A percentile compares a stretch with the other conserved stretches of the same genome.
Conservation (phyloP, 2,329 filamentous ascomycete genomes). For the Coniochaeta sp. region DNA sequence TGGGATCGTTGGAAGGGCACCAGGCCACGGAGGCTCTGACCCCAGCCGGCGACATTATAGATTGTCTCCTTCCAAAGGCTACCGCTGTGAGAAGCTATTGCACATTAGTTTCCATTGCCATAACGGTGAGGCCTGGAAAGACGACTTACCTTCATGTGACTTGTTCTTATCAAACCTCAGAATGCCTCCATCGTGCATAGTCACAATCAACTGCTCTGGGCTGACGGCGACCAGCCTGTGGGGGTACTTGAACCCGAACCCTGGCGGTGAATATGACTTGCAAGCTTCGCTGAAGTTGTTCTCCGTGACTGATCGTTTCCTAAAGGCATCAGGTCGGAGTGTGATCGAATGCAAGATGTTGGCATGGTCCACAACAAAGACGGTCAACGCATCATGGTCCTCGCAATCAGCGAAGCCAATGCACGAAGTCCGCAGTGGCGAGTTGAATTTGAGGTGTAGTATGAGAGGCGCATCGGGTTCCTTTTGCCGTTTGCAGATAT, state of each 20-base stretch:
- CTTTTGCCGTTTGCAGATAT: slow-evolving; percentile 64
- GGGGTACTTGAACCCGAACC: slow-evolving; percentile 69
- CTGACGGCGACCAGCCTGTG: slow-evolving; percentile 74
- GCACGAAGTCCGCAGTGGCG: slow-evolving; percentile 66
- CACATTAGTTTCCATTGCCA: not conserved
- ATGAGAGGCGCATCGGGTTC: slow-evolving; percentile 64
- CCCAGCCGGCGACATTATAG: slow-evolving; percentile 68
- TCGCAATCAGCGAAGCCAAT: slow-evolving; percentile 75
- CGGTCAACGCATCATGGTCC: slow-evolving; percentile 68
- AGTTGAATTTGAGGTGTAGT: slow-evolving; percentile 70
- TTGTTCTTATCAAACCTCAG: slow-evolving; percentile 60
- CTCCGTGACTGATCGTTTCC: slow-evolving; percentile 61
- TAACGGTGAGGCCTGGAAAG: not conserved
- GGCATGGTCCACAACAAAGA: slow-evolving; percentile 73
- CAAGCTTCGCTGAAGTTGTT: slow-evolving; percentile 69
- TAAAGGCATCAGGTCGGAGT: slow-evolving; percentile 77
- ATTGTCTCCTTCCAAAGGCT: slow-evolving; percentile 62
- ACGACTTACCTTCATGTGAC: slow-evolving; percentile 38
- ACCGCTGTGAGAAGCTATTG: slow-evolving; percentile 8
- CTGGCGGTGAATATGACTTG: slow-evolving; percentile 65
- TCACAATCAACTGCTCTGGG: slow-evolving; percentile 68
- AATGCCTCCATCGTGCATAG: slow-evolving; percentile 72
- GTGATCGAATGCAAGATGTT: slow-evolving; percentile 77
- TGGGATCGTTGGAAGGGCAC: slow-evolving; percentile 59
- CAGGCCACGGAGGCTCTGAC: slow-evolving; percentile 57